Base-by-base conservation (phyloP, 768 basidiomycete species). In the Epithele typhae region DNA sequence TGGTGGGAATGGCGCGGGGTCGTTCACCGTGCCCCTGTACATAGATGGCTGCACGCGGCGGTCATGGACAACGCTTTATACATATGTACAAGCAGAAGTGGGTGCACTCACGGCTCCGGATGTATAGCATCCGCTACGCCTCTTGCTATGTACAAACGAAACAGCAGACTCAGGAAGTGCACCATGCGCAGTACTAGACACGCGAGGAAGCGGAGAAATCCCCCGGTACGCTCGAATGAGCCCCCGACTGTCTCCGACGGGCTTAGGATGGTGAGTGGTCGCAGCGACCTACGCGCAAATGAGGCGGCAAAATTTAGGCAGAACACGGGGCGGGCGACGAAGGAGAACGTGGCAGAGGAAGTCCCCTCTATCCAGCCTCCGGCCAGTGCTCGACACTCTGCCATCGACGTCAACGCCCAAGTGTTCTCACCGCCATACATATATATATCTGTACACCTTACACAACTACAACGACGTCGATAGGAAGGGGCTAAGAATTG, bases 21-120 rank as follows among this genome's bases (percentile, higher is more conserved):
- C 96, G 69, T 99, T 98, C 50, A 92, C 93, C 24, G 91, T 88
- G 41, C 95, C 96, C 64, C 81, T 80, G 70, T 86, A 79, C n/a
- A n/a, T n/a, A n/a, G 60, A 96, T 78, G 49, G 93, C 92, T 91
- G 52, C 23, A 48, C n/a, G n/a, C n/a, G n/a, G n/a, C n/a, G n/a
- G n/a, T n/a, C n/a, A n/a, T n/a, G n/a, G 14, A 43, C 22, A 1
- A 23, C 22, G 30, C 15, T 3, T 14, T 43, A 35, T 48, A 32
- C 19, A 40, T n/a, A 23, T 22, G 22, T 1, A 14, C 17, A 46
- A 42, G 32, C 49, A 18, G 53, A 15, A 17, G 15, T 7, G 33
- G n/a, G n/a, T 18, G 21, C 24, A 81, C 83, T 59, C 62, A 84
- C 83, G 84, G 59, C 84, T 82, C 51, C 84, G 82, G 54, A 85